Conservation (phyloP, 495 filamentous ascomycete species). For the Penicillium arizonense region DNA sequence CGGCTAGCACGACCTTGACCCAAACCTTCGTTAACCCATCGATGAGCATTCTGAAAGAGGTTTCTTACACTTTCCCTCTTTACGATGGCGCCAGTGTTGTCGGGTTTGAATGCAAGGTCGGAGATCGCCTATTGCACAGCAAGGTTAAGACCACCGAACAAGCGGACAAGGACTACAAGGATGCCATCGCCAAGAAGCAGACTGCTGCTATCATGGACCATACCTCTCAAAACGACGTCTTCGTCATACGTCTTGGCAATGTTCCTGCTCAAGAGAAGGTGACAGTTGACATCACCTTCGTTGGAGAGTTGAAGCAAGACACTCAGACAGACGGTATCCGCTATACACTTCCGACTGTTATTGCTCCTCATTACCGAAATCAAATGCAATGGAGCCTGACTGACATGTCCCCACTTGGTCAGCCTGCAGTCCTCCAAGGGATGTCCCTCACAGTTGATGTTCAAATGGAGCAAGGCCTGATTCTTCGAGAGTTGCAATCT, state of each 20-base stretch:
- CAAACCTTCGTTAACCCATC: constrained; percentile 16
- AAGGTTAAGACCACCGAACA: constrained; percentile 18
- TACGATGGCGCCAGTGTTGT: constrained; percentile 21
- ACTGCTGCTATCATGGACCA: constrained; percentile 18
- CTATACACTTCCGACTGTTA: constrained; percentile 13
- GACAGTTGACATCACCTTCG: constrained; percentile 13
- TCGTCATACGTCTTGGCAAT: constrained; percentile 16
- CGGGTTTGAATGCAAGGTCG: constrained; percentile 12
- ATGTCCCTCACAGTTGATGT: constrained; percentile 62
- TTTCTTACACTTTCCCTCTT: constrained; percentile 15
- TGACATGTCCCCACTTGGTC: background rate
- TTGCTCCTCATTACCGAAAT: constrained; percentile 16
- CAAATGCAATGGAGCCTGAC: background rate
- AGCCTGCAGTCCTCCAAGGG: constrained; percentile 21
- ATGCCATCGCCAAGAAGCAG: constrained; percentile 4
- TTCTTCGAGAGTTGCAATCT: constrained; percentile 59
- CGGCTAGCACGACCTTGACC: constrained; percentile 6
- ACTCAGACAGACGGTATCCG: constrained; percentile 13
- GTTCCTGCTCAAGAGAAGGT: constrained; percentile 12
- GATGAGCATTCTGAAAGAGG: constrained; percentile 2
- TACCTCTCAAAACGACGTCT: constrained; percentile 7
- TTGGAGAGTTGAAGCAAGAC: constrained; percentile 19
- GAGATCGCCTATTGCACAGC: constrained; percentile 10
- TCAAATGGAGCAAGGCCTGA: constrained; percentile 50
- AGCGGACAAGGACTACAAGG: constrained; percentile 12